Evolutionary conservation across 768 basidiomycete genomes (phyloP), one percentile per base, ranked within the genome.

Genomic region (Pleurotus citrinopileatus): DNA sequence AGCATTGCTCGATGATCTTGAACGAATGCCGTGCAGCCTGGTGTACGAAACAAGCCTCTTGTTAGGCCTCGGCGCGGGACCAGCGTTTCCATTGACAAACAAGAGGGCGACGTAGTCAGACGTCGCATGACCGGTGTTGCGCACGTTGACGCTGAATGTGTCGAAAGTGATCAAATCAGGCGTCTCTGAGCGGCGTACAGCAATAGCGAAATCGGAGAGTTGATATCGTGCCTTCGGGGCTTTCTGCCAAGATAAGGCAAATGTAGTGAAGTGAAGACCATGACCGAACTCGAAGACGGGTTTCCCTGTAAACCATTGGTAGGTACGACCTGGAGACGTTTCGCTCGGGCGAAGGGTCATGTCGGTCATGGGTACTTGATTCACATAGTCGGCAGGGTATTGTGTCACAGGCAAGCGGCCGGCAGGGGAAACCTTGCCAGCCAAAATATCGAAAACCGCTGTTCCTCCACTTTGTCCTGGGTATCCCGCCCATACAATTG

Each of bases 101-200:
- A 82, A 66, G 48, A 83, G 71, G 10, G 79, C 73, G 20, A 80
- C 78, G 58, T 80, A 83, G 65, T 84, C 82, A 7, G 81, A 83
- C 0, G 75, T 65, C 9, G 70, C 64, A 34, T 66, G 64, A 15
- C 82, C 81, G 0, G 72, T 74, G 64, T 83, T 84, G 55, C 61
- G 73, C 17, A 83, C 74, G 12, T 61, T 60, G 20, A 81, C 72
- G 17, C 65, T 54, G 67, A 83, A 80, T 8, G 76, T 77, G 58
- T 75, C 76, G 60, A 84, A 76, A 6, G 61, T 55, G 8, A 75
- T 74, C 28, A 78, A 68, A 61, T 83, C 81, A 58, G 73, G 52
- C 52, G 57, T 60, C 4, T 52, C 53, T 25, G 56, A 59, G 13
- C 55, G 44, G 27, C 55, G 15, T 5, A 63, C 64, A 4, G 58